Conservation (phyloP, 805 yeast species). For the Cyberlindnera maclurae region DNA sequence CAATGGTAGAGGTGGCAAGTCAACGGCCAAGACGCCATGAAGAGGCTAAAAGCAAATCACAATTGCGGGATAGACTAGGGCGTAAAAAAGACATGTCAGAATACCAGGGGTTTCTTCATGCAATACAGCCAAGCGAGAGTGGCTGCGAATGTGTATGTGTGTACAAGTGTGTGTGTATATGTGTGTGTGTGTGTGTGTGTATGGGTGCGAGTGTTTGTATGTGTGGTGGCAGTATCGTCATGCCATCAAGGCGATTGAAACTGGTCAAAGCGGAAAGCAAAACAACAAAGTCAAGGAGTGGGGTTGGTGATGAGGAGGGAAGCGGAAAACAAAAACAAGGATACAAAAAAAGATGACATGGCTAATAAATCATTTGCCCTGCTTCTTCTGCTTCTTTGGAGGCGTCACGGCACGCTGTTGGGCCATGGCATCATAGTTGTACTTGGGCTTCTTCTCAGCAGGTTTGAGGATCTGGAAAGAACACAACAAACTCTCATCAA, state of each 20-base stretch:
- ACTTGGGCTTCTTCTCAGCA: conserved; percentile 89
- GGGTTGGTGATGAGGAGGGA: neutral
- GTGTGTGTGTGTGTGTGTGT: neutral
- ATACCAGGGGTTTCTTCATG: neutral
- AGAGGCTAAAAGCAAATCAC: too few relatives aligned
- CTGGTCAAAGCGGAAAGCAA: neutral
- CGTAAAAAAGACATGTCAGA: too few relatives aligned
- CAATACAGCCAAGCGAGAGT: neutral
- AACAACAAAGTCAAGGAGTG: neutral
- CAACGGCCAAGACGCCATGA: neutral
- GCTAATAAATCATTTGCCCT: conserved; percentile 26
- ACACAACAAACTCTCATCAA: conserved; percentile 91
- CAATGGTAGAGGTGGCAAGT: neutral
- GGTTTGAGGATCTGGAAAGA: conserved; percentile 96
- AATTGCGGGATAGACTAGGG: too few relatives aligned
- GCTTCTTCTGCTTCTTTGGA: conserved; percentile 50
- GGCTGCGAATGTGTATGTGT: neutral
- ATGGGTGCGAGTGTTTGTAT: neutral
- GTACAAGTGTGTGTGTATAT: neutral
- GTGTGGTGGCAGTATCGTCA: neutral
- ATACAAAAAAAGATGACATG: neutral
- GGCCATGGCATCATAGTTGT: conserved; percentile 32
- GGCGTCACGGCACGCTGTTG: conserved; percentile 49
- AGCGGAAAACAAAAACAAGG: neutral
- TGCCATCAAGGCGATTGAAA: too few relatives aligned